A percentile compares a stretch with the other conserved stretches of the same genome.
phyloP scores from a whole-genome alignment of 2,329 filamentous ascomycete genomes.

The Xylariomycetidae sp. region DNA sequence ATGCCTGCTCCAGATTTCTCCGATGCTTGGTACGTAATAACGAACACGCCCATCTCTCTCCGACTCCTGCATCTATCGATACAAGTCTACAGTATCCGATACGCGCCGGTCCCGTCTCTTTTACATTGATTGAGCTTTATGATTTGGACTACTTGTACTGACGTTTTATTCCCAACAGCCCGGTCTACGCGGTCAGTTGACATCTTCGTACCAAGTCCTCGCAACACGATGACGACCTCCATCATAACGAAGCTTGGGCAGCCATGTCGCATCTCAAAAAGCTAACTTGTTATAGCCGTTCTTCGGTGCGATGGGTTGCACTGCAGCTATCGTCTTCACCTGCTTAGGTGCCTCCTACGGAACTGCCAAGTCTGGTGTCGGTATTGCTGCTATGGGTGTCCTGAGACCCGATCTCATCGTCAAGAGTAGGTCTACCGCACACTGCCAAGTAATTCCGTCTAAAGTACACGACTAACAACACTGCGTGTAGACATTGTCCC shows the following conservation, averaged over 20 bases:
- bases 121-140: no score
- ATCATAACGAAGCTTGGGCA: conserved; percentile 3
- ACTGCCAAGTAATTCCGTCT: conserved; percentile 13
- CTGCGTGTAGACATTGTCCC: conserved; percentile 82
- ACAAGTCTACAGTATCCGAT: conserved; percentile 14
- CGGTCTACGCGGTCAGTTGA: conserved; percentile 95
- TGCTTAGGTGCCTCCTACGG: conserved; percentile 96
- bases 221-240: conserved; percentile 17
- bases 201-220: conserved; percentile 12
- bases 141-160: no score
- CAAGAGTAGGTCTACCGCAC: conserved; percentile 70
- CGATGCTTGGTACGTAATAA: conserved; percentile 32
- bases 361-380: conserved; percentile 98
- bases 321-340: conserved; percentile 90
- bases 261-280: conserved; percentile 33
- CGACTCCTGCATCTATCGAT: conserved; percentile 16
- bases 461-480: conserved; percentile 6
- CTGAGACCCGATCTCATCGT: conserved; percentile 96
- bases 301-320: conserved; percentile 83
- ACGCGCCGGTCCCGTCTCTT: no score
- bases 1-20: conserved; percentile 26
- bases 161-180: no score
- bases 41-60: conserved; percentile 13
- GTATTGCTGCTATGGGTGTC: conserved; percentile 98
- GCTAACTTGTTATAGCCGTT: conserved; percentile 49